Conservation (phyloP, 2,329 filamentous ascomycete genomes). For the Nannizziopsis barbatae region DNA sequence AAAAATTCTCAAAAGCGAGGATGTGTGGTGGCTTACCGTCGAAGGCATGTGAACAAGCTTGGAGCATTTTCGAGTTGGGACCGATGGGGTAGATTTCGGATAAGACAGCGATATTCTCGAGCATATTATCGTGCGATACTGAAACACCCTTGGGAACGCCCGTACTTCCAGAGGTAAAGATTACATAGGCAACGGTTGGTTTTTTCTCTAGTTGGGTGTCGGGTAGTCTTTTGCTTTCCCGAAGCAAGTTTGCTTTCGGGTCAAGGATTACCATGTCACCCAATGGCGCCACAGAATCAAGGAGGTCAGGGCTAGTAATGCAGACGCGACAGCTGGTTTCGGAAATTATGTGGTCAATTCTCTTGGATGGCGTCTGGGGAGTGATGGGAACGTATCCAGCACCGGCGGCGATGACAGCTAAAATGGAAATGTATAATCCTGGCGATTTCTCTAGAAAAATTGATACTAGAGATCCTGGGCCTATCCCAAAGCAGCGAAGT, state of each 20-base stretch:
- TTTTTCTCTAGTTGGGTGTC: constrained; percentile 15
- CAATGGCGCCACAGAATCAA: neutral
- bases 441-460: constrained; percentile 68
- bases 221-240: neutral
- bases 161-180: constrained; percentile 77
- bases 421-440: constrained; percentile 59
- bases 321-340: constrained; percentile 47
- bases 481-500: constrained; percentile 40
- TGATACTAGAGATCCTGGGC: constrained; percentile 51
- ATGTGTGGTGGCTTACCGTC: constrained; percentile 39
- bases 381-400: constrained; percentile 71
- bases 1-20: neutral
- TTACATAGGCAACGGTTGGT: constrained; percentile 57
- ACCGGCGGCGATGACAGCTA: constrained; percentile 63
- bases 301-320: constrained; percentile 25
- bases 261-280: constrained; percentile 1
- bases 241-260: neutral
- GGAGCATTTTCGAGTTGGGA: constrained; percentile 52
- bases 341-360: constrained; percentile 50
- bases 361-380: constrained; percentile 54
- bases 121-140: constrained; percentile 63
- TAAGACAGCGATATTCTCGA: constrained; percentile 62
- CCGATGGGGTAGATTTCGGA: constrained; percentile 53
- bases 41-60: constrained; percentile 75
- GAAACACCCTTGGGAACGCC: constrained; percentile 69